Evolutionary conservation across 2,329 filamentous ascomycete genomes (phyloP).

Genomic region (Paracamarosporium sp.): DNA sequence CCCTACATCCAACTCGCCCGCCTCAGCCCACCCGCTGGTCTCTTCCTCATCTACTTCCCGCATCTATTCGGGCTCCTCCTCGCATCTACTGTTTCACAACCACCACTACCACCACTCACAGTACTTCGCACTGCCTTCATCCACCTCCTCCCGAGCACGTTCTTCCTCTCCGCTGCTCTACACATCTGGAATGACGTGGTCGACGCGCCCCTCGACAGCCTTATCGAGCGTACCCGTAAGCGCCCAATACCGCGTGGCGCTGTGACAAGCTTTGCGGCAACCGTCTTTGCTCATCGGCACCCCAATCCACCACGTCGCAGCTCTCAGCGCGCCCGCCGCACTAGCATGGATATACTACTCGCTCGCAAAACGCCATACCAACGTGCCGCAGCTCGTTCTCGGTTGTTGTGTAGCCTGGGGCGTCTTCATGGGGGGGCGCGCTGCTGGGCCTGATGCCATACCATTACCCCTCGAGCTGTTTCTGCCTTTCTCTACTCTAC

Average conservation of each 20-base stretch:
- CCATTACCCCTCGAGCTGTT: too few relatives aligned
- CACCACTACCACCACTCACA: neutral
- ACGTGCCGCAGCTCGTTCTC: too few relatives aligned
- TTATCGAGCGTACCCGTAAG: constrained; percentile 31
- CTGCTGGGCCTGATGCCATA: too few relatives aligned
- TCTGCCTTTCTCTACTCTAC: too few relatives aligned
- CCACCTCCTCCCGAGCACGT: constrained; percentile 44
- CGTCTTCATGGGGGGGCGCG: too few relatives aligned
- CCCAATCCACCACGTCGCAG: too few relatives aligned
- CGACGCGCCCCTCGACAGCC: constrained; percentile 61
- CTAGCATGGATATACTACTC: too few relatives aligned
- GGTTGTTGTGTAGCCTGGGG: too few relatives aligned
- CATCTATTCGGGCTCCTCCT: constrained; percentile 48
- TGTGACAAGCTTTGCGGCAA: constrained; percentile 48
- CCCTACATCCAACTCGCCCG: constrained; percentile 15
- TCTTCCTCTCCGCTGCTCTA: constrained; percentile 24
- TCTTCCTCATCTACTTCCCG: constrained; percentile 56
- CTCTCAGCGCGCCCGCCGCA: too few relatives aligned
- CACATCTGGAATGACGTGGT: constrained; percentile 65
- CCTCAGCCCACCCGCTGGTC: constrained; percentile 45
- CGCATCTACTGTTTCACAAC: constrained; percentile 33
- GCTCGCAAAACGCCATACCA: too few relatives aligned
- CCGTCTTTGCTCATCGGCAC: constrained; percentile 46
- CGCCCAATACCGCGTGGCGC: constrained; percentile 52
- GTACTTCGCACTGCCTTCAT: constrained; percentile 8